Conservation (phyloP, 441 rosid genomes). For the Pelargonium australe region DNA sequence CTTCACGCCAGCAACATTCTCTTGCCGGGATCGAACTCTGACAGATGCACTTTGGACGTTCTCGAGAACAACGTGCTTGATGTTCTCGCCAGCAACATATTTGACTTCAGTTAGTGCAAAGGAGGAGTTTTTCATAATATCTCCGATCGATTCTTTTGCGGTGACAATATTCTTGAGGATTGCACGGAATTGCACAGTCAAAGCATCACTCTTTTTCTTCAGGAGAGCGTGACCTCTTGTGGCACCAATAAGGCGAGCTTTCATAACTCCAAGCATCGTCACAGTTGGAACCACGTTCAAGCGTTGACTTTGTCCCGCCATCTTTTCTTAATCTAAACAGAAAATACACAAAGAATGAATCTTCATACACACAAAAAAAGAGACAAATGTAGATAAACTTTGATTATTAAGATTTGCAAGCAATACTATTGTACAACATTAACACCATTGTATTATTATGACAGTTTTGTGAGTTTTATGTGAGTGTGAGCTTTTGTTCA, state of each 20-base stretch:
- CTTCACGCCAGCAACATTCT: constrained; percentile 27
- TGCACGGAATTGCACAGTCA: constrained; percentile 23
- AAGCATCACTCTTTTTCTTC: constrained; percentile 25
- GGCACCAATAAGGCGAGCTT: constrained; percentile 25
- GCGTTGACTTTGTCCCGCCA: constrained; percentile 25
- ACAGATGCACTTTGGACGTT: constrained; percentile 23
- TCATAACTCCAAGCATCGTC: constrained; percentile 23
- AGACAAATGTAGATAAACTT: too few relatives aligned
- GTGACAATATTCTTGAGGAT: constrained; percentile 23
- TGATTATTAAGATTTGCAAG: background rate
- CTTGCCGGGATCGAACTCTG: constrained; percentile 21
- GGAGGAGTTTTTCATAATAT: constrained; percentile 22
- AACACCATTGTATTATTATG: too few relatives aligned
- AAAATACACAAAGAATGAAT: background rate
- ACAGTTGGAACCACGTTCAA: constrained; percentile 24
- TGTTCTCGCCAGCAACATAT: constrained; percentile 22
- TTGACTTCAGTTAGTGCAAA: constrained; percentile 24
- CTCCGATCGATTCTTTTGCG: constrained; percentile 23
- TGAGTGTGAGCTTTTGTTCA: too few relatives aligned
- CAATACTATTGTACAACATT: too few relatives aligned
- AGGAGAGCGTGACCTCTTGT: constrained; percentile 26
- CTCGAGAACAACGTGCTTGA: constrained; percentile 22
- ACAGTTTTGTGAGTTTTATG: too few relatives aligned
- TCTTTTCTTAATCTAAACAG: constrained; percentile 10
- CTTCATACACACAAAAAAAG: background rate